Evolutionary conservation across 306 rosid species (phyloP).

Genomic region (Malus asiatica): DNA sequence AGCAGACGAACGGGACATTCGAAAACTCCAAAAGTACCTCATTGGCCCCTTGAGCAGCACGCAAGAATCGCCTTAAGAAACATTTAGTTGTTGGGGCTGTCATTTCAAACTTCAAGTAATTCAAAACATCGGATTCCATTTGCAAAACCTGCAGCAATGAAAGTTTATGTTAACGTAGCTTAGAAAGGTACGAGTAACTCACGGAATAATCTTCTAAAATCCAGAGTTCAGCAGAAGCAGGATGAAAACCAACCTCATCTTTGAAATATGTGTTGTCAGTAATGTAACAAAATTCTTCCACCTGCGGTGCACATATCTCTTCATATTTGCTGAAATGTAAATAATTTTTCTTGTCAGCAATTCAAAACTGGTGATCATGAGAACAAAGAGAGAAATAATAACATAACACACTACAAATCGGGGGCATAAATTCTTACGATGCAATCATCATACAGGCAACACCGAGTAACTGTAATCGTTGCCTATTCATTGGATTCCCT

Average conservation of each 20-base stretch:
- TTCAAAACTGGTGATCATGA: background rate
- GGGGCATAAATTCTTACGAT: slow-evolving; percentile 51
- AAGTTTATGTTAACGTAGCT: slow-evolving; percentile 4
- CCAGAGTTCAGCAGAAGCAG: background rate
- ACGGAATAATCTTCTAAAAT: background rate
- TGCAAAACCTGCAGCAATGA: slow-evolving; percentile 58
- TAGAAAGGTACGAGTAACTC: background rate
- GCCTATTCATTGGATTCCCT: slow-evolving; percentile 81
- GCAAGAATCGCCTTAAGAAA: slow-evolving; percentile 80
- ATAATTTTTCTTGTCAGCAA: slow-evolving; percentile 2
- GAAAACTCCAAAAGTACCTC: slow-evolving; percentile 37
- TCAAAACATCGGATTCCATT: slow-evolving; percentile 87
- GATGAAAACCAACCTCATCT: slow-evolving; percentile 59
- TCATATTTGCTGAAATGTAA: slow-evolving; percentile 67
- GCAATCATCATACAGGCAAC: slow-evolving; percentile 99
- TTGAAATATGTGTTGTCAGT: slow-evolving; percentile 94
- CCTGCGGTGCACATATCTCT: slow-evolving; percentile 99
- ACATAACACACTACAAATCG: background rate
- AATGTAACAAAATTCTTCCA: slow-evolving; percentile 91
- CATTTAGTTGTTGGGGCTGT: slow-evolving; percentile 92
- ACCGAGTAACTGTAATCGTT: slow-evolving; percentile 80
- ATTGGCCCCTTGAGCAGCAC: slow-evolving; percentile 75
- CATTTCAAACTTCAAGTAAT: slow-evolving; percentile 91
- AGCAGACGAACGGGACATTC: background rate
- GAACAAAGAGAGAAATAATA: background rate